Conservation (phyloP, 306 rosid species). For the Senna tora region DNA sequence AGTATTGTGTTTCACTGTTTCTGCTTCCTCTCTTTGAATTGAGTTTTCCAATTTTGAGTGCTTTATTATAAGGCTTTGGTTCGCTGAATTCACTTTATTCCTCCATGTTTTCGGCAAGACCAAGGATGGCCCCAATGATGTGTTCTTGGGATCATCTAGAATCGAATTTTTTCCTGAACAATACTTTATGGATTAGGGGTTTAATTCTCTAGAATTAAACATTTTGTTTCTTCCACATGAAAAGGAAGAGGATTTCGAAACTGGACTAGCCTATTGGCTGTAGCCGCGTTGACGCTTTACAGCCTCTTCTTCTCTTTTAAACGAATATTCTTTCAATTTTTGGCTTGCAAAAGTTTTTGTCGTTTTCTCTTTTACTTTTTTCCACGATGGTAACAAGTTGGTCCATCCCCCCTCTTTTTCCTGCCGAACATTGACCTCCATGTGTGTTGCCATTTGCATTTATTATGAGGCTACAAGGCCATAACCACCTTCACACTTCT, state of each 20-base stretch:
- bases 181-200: constrained; percentile 25
- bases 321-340: constrained; percentile 33
- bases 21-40: not conserved
- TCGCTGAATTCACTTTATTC: not conserved
- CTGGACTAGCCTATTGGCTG: not conserved
- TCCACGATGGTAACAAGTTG: not conserved
- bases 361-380: not conserved
- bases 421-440: not conserved
- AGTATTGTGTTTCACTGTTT: not conserved
- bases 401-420: not conserved
- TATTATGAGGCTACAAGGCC: too few relatives aligned
- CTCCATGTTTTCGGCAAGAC: constrained; percentile 15
- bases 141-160: not conserved
- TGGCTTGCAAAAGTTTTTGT: not conserved
- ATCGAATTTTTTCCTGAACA: constrained; percentile 21
- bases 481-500: not conserved
- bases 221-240: constrained; percentile 22
- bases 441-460: not conserved
- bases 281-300: constrained; percentile 14
- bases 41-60: not conserved
- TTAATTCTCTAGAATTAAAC: constrained; percentile 15
- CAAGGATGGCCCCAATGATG: not conserved
- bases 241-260: constrained; percentile 26
- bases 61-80: too few relatives aligned
- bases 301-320: not conserved